These are phyloP conservation scores for Vaucheria bursata DNA, from an alignment of 352 stramenopile species.

Conservation along the genomic window DNA sequence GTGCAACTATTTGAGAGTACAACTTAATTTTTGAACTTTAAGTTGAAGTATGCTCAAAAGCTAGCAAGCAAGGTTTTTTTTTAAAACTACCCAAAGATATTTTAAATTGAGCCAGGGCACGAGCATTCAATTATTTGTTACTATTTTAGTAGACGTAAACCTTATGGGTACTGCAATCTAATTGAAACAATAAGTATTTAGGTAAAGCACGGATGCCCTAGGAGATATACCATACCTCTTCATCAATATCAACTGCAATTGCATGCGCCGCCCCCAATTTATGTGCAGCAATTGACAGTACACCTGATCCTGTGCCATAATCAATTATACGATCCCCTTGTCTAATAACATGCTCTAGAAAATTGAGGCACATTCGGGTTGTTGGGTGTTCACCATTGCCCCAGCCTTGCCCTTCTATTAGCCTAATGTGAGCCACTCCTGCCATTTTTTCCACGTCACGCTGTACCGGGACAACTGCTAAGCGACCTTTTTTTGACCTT, in stretches of 20 bases:
- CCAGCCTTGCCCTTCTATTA: slow-evolving; percentile 36
- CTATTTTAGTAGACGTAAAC: too few species aligned
- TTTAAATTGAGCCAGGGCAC: too few species aligned
- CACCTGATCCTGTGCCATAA: slow-evolving; percentile 24
- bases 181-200: too few species aligned
- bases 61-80: too few species aligned
- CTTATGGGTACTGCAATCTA: too few species aligned
- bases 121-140: too few species aligned
- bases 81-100: too few species aligned
- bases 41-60: too few species aligned
- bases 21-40: too few species aligned
- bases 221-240: slow-evolving; percentile 11
- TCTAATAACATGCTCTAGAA: slow-evolving; percentile 24
- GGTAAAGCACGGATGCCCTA: slow-evolving; percentile 6
- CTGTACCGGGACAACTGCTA: background rate
- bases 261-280: slow-evolving; percentile 11
- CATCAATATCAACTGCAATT: slow-evolving; percentile 22
- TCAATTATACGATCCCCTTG: slow-evolving; percentile 17
- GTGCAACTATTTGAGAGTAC: too few species aligned
- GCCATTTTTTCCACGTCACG: background rate
- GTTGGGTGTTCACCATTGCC: slow-evolving; percentile 34
- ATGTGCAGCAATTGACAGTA: slow-evolving; percentile 20
- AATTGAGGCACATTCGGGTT: slow-evolving; percentile 33
- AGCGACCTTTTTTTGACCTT: background rate
- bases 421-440: slow-evolving; percentile 10